Conservation (phyloP, 2,329 filamentous ascomycete genomes). For the Fusarium mundagurra region DNA sequence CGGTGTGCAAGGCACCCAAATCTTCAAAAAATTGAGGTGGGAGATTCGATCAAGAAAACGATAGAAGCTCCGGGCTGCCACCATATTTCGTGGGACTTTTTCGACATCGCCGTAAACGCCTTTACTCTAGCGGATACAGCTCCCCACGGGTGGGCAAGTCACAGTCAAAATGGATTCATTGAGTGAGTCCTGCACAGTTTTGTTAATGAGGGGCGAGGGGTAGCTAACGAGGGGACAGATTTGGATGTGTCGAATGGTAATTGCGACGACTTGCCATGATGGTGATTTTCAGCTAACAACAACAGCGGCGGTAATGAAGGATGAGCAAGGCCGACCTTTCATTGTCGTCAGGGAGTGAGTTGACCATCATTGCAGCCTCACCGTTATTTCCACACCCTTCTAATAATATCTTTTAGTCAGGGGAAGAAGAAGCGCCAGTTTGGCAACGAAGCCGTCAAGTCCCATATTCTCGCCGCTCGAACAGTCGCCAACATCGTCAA, state of each 20-base stretch:
- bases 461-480: conserved; percentile 95
- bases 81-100: conserved; percentile 40
- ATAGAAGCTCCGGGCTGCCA: conserved; percentile 46
- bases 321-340: conserved; percentile 96
- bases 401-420: conserved; percentile 68
- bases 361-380: not conserved
- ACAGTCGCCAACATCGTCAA: conserved; percentile 98
- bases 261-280: conserved; percentile 21
- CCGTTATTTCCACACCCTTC: conserved; percentile 8
- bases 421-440: conserved; percentile 97
- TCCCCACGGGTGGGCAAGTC: conserved; percentile 40
- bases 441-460: conserved; percentile 97
- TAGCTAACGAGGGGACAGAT: conserved; percentile 64
- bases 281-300: conserved; percentile 32
- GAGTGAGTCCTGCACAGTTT: conserved; percentile 48
- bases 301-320: conserved; percentile 82
- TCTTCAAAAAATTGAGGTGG: conserved; percentile 49
- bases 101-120: conserved; percentile 38
- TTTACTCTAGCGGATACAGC: conserved; percentile 40
- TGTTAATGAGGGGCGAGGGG: conserved; percentile 39
- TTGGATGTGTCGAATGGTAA: conserved; percentile 86
- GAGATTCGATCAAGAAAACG: conserved; percentile 39
- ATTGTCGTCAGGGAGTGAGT: conserved; percentile 97
- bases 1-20: conserved; percentile 45
- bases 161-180: conserved; percentile 50